These are phyloP conservation scores for Silene noctiflora DNA, from an alignment of 179 eudicot genomes.

Conservation along the genomic window DNA sequence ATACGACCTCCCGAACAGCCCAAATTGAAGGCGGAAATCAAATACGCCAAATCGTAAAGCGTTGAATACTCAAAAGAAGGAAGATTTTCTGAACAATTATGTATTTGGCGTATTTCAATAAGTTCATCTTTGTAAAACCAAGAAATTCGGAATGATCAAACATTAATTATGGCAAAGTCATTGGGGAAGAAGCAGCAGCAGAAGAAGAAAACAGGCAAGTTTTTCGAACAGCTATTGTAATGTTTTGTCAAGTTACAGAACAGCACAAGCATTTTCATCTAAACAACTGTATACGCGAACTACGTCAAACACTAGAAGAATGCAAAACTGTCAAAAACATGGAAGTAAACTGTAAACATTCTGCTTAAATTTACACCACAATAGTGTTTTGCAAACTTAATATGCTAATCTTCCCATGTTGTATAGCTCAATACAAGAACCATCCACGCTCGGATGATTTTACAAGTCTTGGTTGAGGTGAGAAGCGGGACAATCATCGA, in stretches of 20 bases:
- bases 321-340: background rate
- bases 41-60: too few relatives aligned
- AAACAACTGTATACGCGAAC: constrained; percentile 16
- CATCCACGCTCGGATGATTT: background rate
- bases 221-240: background rate
- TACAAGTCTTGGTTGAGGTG: background rate
- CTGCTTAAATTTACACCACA: constrained; percentile 21
- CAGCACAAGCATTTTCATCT: background rate
- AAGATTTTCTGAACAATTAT: too few relatives aligned
- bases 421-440: background rate
- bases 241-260: background rate
- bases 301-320: background rate
- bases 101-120: too few relatives aligned
- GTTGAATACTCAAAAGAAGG: too few relatives aligned
- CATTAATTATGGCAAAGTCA: too few relatives aligned
- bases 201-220: background rate
- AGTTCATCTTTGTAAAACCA: too few relatives aligned
- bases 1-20: too few relatives aligned
- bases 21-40: too few relatives aligned
- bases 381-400: background rate
- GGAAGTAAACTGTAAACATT: background rate
- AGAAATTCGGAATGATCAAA: too few relatives aligned
- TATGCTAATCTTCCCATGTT: background rate
- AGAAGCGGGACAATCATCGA: background rate
- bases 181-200: background rate